Evolutionary conservation across 495 filamentous ascomycete species (phyloP), one percentile per base, ranked within the genome.

Genomic region (Cercophora samala): DNA sequence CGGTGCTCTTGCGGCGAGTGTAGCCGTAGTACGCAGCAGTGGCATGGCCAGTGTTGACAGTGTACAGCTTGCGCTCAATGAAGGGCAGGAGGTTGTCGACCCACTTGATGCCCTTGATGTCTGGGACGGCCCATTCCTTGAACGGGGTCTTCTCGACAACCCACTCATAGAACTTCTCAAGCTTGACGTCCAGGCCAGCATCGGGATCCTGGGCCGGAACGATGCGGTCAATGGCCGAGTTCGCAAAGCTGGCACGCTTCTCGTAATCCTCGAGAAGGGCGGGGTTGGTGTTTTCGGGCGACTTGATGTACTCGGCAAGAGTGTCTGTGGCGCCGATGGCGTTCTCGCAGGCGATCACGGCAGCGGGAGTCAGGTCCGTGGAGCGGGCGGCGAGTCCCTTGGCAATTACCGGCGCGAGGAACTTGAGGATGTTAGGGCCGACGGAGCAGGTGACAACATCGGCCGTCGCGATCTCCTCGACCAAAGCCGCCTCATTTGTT

Each of bases 131-230:
- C 53, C 74, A 62, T 66, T 75, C 74, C 64, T 86, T 80, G 80
- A 97, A 97, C 0, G 93, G 93, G 2, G 86, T 88, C 73, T 85
- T 77, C 72, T 99, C 95, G 58, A 97, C 93, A 11, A 93, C 95
- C 95, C 95, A 99, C 79, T 99, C 95, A 83, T 90, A 96, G 87
- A 97, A 99, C 79, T 91, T 92, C 85, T 99, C 95, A 66, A 99
- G 93, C 71, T 89, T 92, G 68, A 99, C 95, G 73, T 97, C 90
- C 52, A 97, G 83, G 52, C 92, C 93, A 21, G 86, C 81, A 75
- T 91, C 83, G 26, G 89, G 83, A 67, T 90, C 87, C 81, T 97
- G 93, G 54, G 88, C 88, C 8, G 96, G 95, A 11, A 97, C 95
- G 73, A 99, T 99, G 29, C 95, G 92, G 81, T 99, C 95, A 74